Evolutionary conservation across 148 eudicot genomes (phyloP), one percentile per base, ranked within the genome.

Genomic region (Rhododendron griersonianum): DNA sequence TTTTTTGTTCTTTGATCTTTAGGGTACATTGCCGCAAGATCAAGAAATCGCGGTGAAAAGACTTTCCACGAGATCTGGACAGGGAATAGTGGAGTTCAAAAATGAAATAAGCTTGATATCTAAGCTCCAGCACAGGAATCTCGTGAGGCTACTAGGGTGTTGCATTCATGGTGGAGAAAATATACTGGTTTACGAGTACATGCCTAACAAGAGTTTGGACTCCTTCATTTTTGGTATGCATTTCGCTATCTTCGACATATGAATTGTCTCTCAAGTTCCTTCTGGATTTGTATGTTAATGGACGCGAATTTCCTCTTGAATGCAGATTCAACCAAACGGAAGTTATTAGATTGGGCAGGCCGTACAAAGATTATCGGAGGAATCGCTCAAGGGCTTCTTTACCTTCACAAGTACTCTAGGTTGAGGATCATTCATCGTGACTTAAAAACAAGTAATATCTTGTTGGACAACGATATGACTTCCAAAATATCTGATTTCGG

Each of bases 1-100:
- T 18, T 16, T 37, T 9, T 15, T 19, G 3, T 16, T 55, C 1
- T 15, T 1, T 2, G 6, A 75, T 18, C 53, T 14, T 80, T 4
- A 80, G 82, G 82, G 82, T 51, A 80, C 3, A 8, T 50, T 80
- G 61, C 59, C 63, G 7, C 63, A 14, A 80, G 82, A 63, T 80
- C 37, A 47, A 14, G 82, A 80, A 25, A 80, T 80, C 18, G 82
- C 82, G 8, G 82, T 80, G 82, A 80, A 80, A 80, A 80, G 63
- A 18, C 82, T 80, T 50, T 80, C 82, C 4, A 51, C 33, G 16
- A 48, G 82, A 80, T 80, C 82, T n/a, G 41, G 82, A n/a, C 82
- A 80, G 28, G 82, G 82, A 80, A n/a, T 50, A 50, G 25, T n/a
- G 61, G 82, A 80, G 82, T 80, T 78, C 81, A 78, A 45, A 23